phyloP scores from a whole-genome alignment of 345 rosid genomes.

The Eucalyptus curtisii region DNA sequence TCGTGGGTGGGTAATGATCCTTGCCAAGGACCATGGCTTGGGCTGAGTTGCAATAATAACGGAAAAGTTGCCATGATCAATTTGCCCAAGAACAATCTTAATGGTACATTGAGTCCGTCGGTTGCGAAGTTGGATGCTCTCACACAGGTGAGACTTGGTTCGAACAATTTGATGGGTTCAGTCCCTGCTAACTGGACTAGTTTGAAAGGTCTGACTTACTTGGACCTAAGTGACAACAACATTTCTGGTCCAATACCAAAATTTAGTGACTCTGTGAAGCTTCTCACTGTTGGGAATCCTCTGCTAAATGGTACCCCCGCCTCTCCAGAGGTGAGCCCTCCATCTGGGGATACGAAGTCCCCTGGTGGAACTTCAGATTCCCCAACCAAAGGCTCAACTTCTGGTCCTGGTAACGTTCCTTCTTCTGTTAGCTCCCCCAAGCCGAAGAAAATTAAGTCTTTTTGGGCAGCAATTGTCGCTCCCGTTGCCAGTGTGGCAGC shows the following conservation, averaged over 20 bases:
- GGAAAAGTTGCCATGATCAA: constrained; percentile 16
- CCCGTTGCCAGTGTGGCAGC: constrained; percentile 31
- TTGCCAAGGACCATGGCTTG: constrained; percentile 45
- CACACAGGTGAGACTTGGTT: constrained; percentile 24
- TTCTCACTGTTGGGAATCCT: constrained; percentile 31
- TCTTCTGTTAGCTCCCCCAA: constrained; percentile 1
- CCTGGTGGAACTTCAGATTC: not conserved
- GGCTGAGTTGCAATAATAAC: constrained; percentile 19
- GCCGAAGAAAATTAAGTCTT: constrained; percentile 5
- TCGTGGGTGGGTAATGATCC: constrained; percentile 63
- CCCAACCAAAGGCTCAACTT: constrained; percentile 1
- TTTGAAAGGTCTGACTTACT: constrained; percentile 29
- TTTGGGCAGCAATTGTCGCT: constrained; percentile 30
- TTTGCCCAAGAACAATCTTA: constrained; percentile 38
- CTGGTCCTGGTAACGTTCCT: not conserved
- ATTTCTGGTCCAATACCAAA: constrained; percentile 49
- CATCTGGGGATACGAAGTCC: constrained; percentile 4
- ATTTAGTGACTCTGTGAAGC: constrained; percentile 14
- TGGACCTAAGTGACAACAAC: constrained; percentile 51
- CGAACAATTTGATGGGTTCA: constrained; percentile 32
- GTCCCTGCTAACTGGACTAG: constrained; percentile 50
- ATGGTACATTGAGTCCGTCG: constrained; percentile 56
- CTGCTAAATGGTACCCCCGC: constrained; percentile 7
- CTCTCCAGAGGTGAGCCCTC: constrained; percentile 3
- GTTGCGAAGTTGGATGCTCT: constrained; percentile 36